phyloP scores from a whole-genome alignment of 805 yeast genomes.

The Metschnikowia santaceciliae region DNA sequence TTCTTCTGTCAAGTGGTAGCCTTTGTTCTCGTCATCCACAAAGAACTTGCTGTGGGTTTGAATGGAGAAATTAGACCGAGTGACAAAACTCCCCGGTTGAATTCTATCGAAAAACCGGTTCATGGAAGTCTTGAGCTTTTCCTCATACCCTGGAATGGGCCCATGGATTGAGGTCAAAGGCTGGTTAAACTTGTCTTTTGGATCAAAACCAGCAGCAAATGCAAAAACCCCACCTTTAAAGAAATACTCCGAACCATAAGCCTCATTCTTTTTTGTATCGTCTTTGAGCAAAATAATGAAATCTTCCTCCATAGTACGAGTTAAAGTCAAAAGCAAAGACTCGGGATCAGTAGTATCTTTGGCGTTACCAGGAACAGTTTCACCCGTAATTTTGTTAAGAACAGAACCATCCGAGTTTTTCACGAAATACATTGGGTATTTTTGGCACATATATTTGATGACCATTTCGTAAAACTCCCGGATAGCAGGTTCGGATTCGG shows the following conservation, averaged over 20 bases:
- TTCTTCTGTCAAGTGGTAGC: constrained; percentile 31
- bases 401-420: constrained; percentile 15
- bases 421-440: constrained; percentile 37
- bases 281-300: constrained; percentile 37
- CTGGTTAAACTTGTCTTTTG: constrained; percentile 32
- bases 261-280: constrained; percentile 23
- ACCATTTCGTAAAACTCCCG: constrained; percentile 33
- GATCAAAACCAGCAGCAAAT: constrained; percentile 44
- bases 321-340: constrained; percentile 22
- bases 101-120: constrained; percentile 37
- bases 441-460: constrained; percentile 30
- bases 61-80: constrained; percentile 38
- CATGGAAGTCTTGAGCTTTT: constrained; percentile 38
- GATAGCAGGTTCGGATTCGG: constrained; percentile 33
- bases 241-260: constrained; percentile 34
- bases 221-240: constrained; percentile 44
- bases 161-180: constrained; percentile 38
- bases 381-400: constrained; percentile 26
- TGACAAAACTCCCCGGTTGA: constrained; percentile 35
- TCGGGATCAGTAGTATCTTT: constrained; percentile 8
- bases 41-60: constrained; percentile 31
- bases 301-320: constrained; percentile 38
- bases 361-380: constrained; percentile 19
- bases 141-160: constrained; percentile 41
- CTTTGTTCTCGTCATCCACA: constrained; percentile 39